phyloP scores from a whole-genome alignment of 345 rosid species.

The Populus tremula region DNA sequence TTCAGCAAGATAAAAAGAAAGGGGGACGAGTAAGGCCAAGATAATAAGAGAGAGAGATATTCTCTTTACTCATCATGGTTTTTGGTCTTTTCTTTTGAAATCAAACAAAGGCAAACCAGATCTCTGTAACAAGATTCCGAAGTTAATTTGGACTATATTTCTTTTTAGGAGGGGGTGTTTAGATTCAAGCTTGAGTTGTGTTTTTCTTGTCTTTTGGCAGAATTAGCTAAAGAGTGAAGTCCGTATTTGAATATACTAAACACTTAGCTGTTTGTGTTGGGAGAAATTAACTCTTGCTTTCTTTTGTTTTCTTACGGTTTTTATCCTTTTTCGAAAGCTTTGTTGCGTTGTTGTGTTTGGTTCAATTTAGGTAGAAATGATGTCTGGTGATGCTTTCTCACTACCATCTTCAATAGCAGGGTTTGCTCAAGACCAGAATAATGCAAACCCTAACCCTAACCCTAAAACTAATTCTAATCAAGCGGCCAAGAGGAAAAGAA shows the following conservation, averaged over 20 bases:
- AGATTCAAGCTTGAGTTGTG: conserved; percentile 42
- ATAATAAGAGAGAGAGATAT: conserved; percentile 23
- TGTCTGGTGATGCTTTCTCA: conserved; percentile 66
- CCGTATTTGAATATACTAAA: conserved; percentile 46
- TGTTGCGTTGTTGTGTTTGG: conserved; percentile 34
- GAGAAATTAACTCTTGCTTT: conserved; percentile 31
- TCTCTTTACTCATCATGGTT: conserved; percentile 28
- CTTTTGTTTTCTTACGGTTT: conserved; percentile 42
- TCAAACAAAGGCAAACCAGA: conserved; percentile 39
- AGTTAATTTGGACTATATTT: conserved; percentile 28
- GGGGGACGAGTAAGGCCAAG: conserved; percentile 12
- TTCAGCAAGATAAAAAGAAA: background rate
- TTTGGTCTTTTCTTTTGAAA: conserved; percentile 44
- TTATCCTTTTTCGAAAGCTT: conserved; percentile 36
- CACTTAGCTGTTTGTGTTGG: conserved; percentile 52
- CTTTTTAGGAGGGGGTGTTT: conserved; percentile 22
- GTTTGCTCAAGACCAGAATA: conserved; percentile 49
- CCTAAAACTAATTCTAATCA: conserved; percentile 57
- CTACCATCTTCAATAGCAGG: conserved; percentile 49
- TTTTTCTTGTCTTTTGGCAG: conserved; percentile 70
- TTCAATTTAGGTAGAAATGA: conserved; percentile 27
- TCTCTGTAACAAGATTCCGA: conserved; percentile 48
- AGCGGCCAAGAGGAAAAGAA: conserved; percentile 71
- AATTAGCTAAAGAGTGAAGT: conserved; percentile 36
- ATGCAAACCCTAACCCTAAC: conserved; percentile 52